Conservation (phyloP, 495 filamentous ascomycete species). For the Aspergillus sclerotioniger region DNA sequence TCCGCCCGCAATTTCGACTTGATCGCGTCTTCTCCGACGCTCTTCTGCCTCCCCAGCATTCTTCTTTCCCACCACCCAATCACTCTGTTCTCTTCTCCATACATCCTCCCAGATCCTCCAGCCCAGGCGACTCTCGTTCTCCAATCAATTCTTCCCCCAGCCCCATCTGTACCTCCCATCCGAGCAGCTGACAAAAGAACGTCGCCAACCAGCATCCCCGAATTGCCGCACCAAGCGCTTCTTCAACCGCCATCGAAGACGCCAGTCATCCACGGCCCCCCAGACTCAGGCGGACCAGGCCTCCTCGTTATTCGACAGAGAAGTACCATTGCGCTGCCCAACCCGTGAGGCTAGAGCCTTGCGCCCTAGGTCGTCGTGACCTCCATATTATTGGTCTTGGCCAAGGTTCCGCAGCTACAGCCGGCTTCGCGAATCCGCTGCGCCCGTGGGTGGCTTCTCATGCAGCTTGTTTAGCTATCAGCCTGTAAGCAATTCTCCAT, state of each 20-base stretch:
- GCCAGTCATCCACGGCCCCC: slow-evolving; percentile 1
- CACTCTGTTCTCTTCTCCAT: not conserved
- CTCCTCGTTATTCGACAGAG: slow-evolving; percentile 11
- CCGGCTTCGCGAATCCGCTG: slow-evolving; percentile 11
- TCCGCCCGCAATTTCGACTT: slow-evolving; percentile 5
- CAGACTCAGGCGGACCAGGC: not conserved
- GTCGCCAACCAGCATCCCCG: slow-evolving; percentile 7
- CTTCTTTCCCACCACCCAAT: not conserved
- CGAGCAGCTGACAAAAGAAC: slow-evolving; percentile 6
- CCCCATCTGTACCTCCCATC: not conserved
- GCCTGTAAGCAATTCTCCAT: slow-evolving; percentile 30
- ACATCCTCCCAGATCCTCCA: not conserved
- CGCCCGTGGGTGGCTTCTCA: slow-evolving; percentile 18
- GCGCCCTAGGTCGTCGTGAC: slow-evolving; percentile 12
- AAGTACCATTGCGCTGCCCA: slow-evolving; percentile 33
- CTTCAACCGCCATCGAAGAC: slow-evolving; percentile 17
- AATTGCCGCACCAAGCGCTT: slow-evolving; percentile 17
- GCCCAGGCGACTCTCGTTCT: not conserved
- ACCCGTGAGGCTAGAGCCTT: slow-evolving; percentile 44
- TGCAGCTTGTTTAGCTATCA: slow-evolving; percentile 24
- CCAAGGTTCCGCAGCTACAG: slow-evolving; percentile 13
- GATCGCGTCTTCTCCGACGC: not conserved
- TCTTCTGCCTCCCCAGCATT: not conserved
- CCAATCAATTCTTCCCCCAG: not conserved
- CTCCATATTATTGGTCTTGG: slow-evolving; percentile 25